A percentile compares a stretch with the other conserved stretches of the same genome.
Evolutionary conservation across 495 filamentous ascomycete genomes (phyloP).

Genomic region (Penicillium arizonense): DNA sequence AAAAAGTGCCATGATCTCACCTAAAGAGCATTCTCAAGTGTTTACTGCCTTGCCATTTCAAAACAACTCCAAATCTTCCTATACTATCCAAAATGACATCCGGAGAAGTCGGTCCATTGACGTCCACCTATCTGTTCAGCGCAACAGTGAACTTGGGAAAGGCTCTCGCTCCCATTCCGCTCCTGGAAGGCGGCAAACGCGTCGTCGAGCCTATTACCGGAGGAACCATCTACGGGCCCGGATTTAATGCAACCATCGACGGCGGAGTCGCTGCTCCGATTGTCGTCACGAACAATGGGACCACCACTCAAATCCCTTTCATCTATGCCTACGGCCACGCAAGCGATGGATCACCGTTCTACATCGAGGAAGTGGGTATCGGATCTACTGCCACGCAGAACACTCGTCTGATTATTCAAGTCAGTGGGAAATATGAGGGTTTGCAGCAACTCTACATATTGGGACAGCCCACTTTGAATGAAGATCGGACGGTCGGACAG

Average conservation of each 20-base stretch:
- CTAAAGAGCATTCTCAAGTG: too few relatives aligned
- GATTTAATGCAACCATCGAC: slow-evolving; percentile 10
- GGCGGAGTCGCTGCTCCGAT: slow-evolving; percentile 12
- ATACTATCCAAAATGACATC: background rate
- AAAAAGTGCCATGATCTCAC: too few relatives aligned
- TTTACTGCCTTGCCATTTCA: too few relatives aligned
- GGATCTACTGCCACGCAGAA: background rate
- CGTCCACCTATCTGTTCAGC: slow-evolving; percentile 10
- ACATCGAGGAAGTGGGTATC: slow-evolving; percentile 4
- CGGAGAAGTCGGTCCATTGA: background rate
- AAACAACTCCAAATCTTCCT: too few relatives aligned
- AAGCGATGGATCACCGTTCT: slow-evolving; percentile 5
- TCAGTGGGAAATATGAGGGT: background rate
- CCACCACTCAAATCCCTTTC: slow-evolving; percentile 3
- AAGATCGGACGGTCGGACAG: slow-evolving; percentile 1
- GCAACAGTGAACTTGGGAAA: slow-evolving; percentile 10
- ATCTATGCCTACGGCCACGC: slow-evolving; percentile 8
- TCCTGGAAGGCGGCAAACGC: slow-evolving; percentile 6
- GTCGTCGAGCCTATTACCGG: slow-evolving; percentile 10
- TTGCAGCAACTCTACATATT: background rate
- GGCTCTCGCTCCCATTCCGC: slow-evolving; percentile 2
- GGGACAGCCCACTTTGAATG: slow-evolving; percentile 1
- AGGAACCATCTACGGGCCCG: slow-evolving; percentile 8
- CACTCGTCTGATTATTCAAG: slow-evolving; percentile 2
- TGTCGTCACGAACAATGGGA: slow-evolving; percentile 2